phyloP scores from a whole-genome alignment of 2,329 filamentous ascomycete genomes.

The Cladosporium sp. region DNA sequence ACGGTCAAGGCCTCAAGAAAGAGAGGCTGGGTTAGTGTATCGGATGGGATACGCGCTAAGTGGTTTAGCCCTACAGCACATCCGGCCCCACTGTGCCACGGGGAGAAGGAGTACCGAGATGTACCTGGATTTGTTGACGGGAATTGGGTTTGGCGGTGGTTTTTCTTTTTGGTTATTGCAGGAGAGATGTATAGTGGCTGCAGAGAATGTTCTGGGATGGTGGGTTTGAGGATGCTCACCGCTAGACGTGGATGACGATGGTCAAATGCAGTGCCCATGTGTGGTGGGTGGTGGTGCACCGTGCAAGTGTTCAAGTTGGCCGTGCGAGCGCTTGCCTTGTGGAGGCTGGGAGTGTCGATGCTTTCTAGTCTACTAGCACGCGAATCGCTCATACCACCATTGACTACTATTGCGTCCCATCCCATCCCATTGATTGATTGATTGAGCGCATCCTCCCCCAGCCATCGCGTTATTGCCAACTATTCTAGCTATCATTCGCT shows the following conservation, averaged over 20 bases:
- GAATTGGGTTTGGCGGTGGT: not conserved
- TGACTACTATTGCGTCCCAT: not conserved
- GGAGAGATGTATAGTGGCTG: not conserved
- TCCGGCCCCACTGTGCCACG: slow-evolving; percentile 6
- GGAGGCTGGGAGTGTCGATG: not conserved
- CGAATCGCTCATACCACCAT: not conserved
- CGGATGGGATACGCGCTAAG: not conserved
- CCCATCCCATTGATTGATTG: not conserved
- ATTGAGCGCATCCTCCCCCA: not conserved
- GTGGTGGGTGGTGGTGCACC: not conserved
- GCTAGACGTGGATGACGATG: not conserved
- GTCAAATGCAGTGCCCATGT: not conserved
- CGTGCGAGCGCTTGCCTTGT: too few relatives aligned
- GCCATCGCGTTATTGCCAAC: not conserved
- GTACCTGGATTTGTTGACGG: not conserved
- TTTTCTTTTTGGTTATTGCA: not conserved
- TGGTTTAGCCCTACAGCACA: slow-evolving; percentile 1
- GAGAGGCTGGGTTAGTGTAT: slow-evolving; percentile 7
- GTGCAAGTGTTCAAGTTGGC: not conserved
- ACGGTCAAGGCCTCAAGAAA: not conserved
- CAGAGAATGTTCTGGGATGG: not conserved
- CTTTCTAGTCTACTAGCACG: not conserved
- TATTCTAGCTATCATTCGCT: not conserved
- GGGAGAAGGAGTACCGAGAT: not conserved
- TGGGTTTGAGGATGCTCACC: not conserved